Evolutionary conservation across 2,329 filamentous ascomycete species (phyloP), one percentile per base, ranked within the genome.

Genomic region (Teratosphaeria epicoccoides): DNA sequence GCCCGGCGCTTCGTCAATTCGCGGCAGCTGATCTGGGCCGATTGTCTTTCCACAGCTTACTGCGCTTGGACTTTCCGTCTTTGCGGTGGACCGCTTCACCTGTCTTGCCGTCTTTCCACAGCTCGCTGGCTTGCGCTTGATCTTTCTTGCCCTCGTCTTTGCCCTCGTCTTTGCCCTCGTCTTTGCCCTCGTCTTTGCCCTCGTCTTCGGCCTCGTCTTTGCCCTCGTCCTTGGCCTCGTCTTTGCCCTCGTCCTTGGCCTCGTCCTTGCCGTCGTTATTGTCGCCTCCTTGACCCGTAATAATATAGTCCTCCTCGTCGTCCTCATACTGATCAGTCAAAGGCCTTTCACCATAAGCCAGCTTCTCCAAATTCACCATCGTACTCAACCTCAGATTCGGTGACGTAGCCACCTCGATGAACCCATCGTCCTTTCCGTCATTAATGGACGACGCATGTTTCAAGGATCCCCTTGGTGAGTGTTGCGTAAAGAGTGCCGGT

Each of bases 401-500:
- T 0, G 70, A 72, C 43, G 55, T 52, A 5, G 61, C 59, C 20
- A 58, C 67, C 1, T 60, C 67, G 0, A 60, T 62, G 0, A 49
- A 40, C 10, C 40, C 46, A 6, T 60, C 64, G 24, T 70, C 63
- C 3, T 66, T 55, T 1, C 60, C 59, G 40, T 74, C 73, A 45
- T 74, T 68, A 49, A 70, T 73, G 40, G 59, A 61, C 1, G 59
- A 55, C 7, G 50, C 61, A 40, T 58, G 33, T 3, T 7, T 17
- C 33, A 40, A 62, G 1, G 60, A 60, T 1, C 75, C 76, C 0
- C 66, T 66, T 0, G 68, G 59, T 1, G 71, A 65, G 54, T 76
- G 71, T 14, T 75, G 71, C n/a, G 73, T 68, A 58, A 79, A 74
- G 2, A 78, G 59, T 25, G 67, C 64, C 0, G 74, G 75, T 53